These are phyloP conservation scores for Rhynchospora pubera DNA, from an alignment of 176 grass and related monocot genomes.

Conservation along the genomic window DNA sequence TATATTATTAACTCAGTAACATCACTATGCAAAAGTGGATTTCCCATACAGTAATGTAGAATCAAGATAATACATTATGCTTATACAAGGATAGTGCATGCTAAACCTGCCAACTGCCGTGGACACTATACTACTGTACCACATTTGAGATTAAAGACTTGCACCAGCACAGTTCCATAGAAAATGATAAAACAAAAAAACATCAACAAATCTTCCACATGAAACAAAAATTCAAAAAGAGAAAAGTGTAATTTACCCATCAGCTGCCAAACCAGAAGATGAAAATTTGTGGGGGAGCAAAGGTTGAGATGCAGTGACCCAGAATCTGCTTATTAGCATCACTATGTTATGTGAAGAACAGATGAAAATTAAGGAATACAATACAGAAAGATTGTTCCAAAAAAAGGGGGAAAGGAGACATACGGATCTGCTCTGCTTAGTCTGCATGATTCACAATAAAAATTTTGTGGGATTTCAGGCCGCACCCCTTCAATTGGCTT, in stretches of 20 bases:
- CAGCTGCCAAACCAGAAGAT: constrained; percentile 59
- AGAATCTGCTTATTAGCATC: constrained; percentile 56
- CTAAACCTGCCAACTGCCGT: neutral
- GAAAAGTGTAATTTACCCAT: constrained; percentile 46
- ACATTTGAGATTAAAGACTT: neutral
- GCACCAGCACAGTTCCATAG: neutral
- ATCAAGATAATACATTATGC: neutral
- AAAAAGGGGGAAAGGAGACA: constrained; percentile 26
- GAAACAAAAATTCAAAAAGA: constrained; percentile 2
- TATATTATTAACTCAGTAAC: neutral
- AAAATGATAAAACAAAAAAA: neutral
- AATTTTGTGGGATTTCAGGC: constrained; percentile 46
- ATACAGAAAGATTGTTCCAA: neutral
- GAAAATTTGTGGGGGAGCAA: constrained; percentile 62
- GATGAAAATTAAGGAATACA: constrained; percentile 1
- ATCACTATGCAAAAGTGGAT: neutral
- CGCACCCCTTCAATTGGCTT: constrained; percentile 49
- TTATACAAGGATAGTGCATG: neutral
- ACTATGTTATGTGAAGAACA: neutral
- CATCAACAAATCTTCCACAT: neutral
- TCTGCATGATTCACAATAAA: constrained; percentile 94
- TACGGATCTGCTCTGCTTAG: constrained; percentile 91
- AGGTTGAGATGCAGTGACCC: constrained; percentile 51
- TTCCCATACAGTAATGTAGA: neutral
- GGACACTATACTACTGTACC: neutral